These are phyloP conservation scores for Aspergillus floridensis DNA, from an alignment of 2,329 filamentous ascomycete genomes.

Conservation along the genomic window DNA sequence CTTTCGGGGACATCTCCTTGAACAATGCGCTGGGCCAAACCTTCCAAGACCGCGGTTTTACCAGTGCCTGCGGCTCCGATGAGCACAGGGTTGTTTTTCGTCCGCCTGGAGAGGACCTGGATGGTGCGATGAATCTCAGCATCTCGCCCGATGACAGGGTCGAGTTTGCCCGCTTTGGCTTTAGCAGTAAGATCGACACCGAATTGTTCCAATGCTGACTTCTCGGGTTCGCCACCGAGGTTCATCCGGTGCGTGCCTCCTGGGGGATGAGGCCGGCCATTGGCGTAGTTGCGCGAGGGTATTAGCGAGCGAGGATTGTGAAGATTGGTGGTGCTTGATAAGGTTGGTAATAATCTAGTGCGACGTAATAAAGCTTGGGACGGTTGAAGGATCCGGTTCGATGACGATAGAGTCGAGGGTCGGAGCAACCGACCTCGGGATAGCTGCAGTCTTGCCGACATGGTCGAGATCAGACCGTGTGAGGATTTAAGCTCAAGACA, in stretches of 20 bases:
- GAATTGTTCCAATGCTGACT: conserved; percentile 85
- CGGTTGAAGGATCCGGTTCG: conserved; percentile 20
- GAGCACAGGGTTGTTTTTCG: conserved; percentile 95
- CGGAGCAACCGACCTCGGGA: conserved; percentile 31
- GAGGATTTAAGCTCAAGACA: neutral
- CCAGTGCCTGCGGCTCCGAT: conserved; percentile 89
- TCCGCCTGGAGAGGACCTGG: conserved; percentile 85
- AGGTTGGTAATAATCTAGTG: conserved; percentile 16
- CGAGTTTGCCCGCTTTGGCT: conserved; percentile 84
- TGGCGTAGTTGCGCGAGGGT: conserved; percentile 52
- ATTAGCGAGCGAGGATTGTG: conserved; percentile 10
- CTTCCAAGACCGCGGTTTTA: conserved; percentile 91
- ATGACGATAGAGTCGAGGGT: conserved; percentile 22
- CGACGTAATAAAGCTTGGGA: conserved; percentile 20
- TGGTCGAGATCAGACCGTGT: conserved; percentile 15
- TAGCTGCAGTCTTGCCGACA: conserved; percentile 36
- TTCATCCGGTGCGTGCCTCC: conserved; percentile 95
- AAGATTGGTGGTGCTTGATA: conserved; percentile 7
- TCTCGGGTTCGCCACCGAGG: conserved; percentile 70
- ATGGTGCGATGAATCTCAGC: conserved; percentile 91
- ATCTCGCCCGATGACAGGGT: conserved; percentile 93
- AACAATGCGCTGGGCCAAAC: conserved; percentile 84
- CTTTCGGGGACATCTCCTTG: conserved; percentile 92
- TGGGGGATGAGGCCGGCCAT: conserved; percentile 71
- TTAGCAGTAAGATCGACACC: conserved; percentile 84